These are phyloP conservation scores for Lipomyces starkeyi DNA, from an alignment of 805 yeast genomes.

Conservation along the genomic window DNA sequence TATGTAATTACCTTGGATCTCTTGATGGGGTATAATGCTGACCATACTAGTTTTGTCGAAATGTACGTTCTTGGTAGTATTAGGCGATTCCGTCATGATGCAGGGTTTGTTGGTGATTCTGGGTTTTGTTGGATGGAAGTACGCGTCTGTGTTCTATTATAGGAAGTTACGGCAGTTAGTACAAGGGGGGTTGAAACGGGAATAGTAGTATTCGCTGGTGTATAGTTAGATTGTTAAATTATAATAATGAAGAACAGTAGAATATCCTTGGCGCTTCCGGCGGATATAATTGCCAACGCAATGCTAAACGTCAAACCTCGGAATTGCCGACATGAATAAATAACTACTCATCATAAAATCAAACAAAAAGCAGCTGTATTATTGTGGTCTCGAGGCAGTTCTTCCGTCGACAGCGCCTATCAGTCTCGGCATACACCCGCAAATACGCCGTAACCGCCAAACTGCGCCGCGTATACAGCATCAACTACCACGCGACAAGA, in stretches of 20 bases:
- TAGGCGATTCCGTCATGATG: conserved; percentile 35
- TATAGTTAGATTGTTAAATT: neutral
- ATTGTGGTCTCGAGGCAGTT: no score
- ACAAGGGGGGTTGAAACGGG: neutral
- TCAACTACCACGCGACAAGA: neutral
- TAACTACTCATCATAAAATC: neutral
- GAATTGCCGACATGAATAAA: neutral
- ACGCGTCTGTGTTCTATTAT: conserved; percentile 26
- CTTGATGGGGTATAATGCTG: neutral
- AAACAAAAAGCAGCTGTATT: neutral
- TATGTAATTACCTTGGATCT: conserved; percentile 15
- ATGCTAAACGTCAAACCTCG: neutral
- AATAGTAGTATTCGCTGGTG: neutral
- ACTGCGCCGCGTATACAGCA: neutral
- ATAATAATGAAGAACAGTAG: neutral
- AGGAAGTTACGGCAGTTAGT: conserved; percentile 22
- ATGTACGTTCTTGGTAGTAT: conserved; percentile 34
- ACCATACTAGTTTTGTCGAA: conserved; percentile 33
- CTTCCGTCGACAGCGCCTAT: neutral
- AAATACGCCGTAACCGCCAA: neutral
- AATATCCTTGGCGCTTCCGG: neutral
- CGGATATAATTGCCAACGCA: neutral
- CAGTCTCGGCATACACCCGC: neutral
- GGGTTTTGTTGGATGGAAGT: conserved; percentile 32
- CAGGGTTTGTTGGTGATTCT: conserved; percentile 30